phyloP scores from a whole-genome alignment of 768 basidiomycete species.

The Chiua virens region DNA sequence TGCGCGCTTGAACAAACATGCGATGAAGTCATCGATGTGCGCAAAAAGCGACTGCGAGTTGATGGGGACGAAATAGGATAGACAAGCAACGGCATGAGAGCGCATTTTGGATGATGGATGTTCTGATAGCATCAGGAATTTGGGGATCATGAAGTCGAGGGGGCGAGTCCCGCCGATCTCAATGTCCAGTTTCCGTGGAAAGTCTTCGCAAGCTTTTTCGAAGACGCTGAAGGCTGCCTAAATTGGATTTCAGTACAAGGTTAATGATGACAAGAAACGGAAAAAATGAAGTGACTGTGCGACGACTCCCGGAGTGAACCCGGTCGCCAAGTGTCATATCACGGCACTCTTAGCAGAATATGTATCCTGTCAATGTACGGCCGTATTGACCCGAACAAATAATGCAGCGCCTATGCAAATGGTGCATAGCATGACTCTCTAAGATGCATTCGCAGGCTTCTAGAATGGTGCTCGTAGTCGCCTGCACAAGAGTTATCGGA shows the following conservation, averaged over 20 bases:
- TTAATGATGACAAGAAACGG: background rate
- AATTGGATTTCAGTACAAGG: conserved; percentile 15
- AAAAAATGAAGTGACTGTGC: background rate
- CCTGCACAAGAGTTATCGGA: background rate
- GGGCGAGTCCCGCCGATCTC: conserved; percentile 92
- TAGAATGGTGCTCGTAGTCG: background rate
- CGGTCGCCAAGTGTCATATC: conserved; percentile 1
- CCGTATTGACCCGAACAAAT: conserved; percentile 5
- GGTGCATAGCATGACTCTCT: background rate
- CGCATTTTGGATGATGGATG: conserved; percentile 89
- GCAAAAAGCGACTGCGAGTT: conserved; percentile 83
- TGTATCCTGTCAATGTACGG: conserved; percentile 1
- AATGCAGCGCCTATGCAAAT: background rate
- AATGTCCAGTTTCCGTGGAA: conserved; percentile 91
- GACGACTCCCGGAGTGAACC: conserved; percentile 1
- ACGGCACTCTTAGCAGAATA: conserved; percentile 4
- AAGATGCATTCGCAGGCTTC: background rate
- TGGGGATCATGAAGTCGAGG: conserved; percentile 94
- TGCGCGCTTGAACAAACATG: conserved; percentile 90
- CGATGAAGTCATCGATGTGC: conserved; percentile 92
- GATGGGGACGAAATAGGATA: conserved; percentile 91
- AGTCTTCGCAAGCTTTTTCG: conserved; percentile 96
- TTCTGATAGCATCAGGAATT: conserved; percentile 86
- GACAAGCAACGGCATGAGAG: conserved; percentile 88
- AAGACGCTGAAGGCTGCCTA: conserved; percentile 93